Percentiles rank a stretch among this genome's conserved stretches.
Conservation (phyloP, 208 protist genomes). For the Vickermania spadyakhi region DNA sequence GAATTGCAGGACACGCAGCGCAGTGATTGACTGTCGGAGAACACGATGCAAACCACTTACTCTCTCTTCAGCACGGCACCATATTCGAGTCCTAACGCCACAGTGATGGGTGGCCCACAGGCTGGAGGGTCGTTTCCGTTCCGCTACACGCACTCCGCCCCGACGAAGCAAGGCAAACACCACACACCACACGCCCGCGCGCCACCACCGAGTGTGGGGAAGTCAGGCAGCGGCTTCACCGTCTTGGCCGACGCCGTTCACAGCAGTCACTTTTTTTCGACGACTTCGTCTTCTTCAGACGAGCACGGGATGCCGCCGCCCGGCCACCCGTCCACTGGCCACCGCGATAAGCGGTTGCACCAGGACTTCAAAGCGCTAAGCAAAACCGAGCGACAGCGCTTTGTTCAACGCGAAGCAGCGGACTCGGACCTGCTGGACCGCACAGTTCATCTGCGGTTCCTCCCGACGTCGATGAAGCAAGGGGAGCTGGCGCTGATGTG, state of each 20-base stretch:
- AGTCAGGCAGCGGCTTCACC: neutral
- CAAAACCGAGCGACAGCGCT: conserved; percentile 27
- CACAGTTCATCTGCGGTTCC: conserved; percentile 44
- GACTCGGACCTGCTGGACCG: conserved; percentile 40
- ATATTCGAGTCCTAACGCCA: neutral
- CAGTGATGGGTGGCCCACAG: neutral
- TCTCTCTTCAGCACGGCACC: neutral
- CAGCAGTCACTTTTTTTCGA: neutral
- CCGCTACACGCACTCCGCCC: neutral
- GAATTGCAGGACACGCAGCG: too few species aligned
- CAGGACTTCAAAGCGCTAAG: conserved; percentile 63
- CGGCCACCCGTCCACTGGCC: conserved; percentile 13
- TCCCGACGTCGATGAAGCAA: conserved; percentile 38
- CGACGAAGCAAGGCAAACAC: neutral
- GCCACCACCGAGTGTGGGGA: neutral
- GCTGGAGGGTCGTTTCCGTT: neutral
- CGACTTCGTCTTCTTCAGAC: neutral
- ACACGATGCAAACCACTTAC: too few species aligned
- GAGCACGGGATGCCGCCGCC: conserved; percentile 3
- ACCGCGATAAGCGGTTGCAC: conserved; percentile 26
- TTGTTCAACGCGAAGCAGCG: conserved; percentile 29
- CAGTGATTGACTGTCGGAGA: too few species aligned
- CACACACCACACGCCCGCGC: neutral
- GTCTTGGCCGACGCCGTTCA: neutral
- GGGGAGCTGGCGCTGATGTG: conserved; percentile 45